Conservation (phyloP, 257 asterid genomes). For the Solanum bukasovii region DNA sequence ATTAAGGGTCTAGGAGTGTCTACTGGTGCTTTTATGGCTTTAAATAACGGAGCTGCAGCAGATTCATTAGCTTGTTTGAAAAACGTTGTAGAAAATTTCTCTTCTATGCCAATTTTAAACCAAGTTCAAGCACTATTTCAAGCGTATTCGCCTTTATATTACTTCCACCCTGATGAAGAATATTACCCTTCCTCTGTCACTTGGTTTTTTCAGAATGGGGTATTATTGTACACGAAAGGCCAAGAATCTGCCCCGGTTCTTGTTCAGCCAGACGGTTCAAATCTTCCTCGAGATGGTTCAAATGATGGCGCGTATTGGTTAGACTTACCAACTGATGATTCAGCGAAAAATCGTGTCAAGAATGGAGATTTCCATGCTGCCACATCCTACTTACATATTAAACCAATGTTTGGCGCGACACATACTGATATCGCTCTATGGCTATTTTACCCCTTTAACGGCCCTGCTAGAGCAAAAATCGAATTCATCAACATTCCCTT, state of each 20-base stretch:
- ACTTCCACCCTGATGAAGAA: constrained; percentile 62
- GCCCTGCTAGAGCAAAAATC: constrained; percentile 59
- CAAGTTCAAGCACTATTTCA: constrained; percentile 42
- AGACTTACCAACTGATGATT: constrained; percentile 46
- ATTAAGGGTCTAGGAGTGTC: constrained; percentile 30
- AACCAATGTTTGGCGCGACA: constrained; percentile 67
- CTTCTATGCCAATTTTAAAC: constrained; percentile 47
- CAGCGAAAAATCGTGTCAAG: constrained; percentile 35
- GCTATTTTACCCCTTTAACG: constrained; percentile 83
- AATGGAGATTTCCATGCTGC: constrained; percentile 41
- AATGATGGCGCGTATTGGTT: constrained; percentile 70
- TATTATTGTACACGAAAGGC: constrained; percentile 45
- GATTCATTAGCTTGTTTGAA: constrained; percentile 36
- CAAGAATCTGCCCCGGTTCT: constrained; percentile 40
- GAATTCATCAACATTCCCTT: constrained; percentile 37
- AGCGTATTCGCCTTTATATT: constrained; percentile 46
- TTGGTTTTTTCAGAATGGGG: constrained; percentile 79
- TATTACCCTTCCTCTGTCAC: constrained; percentile 59
- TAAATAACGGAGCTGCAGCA: constrained; percentile 13
- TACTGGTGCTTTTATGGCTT: constrained; percentile 43
- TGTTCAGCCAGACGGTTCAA: constrained; percentile 40
- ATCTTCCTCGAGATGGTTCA: constrained; percentile 65
- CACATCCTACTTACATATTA: constrained; percentile 40
- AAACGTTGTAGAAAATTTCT: constrained; percentile 13
- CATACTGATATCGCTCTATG: constrained; percentile 55